Evolutionary conservation across 2,329 filamentous ascomycete species (phyloP).

Genomic region (Colletotrichum kahawae): DNA sequence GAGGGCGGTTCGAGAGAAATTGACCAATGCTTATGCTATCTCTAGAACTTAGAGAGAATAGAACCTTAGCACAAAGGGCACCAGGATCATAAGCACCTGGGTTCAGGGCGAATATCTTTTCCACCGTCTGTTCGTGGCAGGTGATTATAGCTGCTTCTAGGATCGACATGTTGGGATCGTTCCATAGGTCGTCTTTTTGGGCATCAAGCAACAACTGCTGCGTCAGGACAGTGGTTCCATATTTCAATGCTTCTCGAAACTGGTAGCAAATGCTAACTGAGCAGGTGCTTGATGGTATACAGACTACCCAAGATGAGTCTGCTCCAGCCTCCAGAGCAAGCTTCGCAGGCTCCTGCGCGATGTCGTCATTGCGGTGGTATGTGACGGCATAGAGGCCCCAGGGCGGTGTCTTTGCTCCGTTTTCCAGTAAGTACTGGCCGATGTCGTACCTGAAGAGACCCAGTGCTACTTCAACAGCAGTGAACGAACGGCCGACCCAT

Average conservation of each 20-base stretch:
- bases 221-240: rapidly evolving
- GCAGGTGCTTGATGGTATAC: too few species aligned
- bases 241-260: too few species aligned
- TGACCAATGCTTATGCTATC: neutral
- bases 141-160: neutral
- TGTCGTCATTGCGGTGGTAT: rapidly evolving
- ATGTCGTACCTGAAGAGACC: too few species aligned
- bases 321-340: neutral
- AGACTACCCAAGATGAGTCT: neutral
- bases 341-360: rapidly evolving
- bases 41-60: rapidly evolving
- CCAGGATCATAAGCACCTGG: neutral
- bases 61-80: neutral
- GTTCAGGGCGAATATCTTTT: neutral
- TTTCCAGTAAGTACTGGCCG: neutral
- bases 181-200: neutral
- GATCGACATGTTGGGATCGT: neutral
- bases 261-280: too few species aligned
- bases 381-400: neutral
- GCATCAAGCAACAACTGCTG: neutral
- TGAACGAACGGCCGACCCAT: neutral
- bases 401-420: neutral
- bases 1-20: neutral
- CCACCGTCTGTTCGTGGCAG: too few species aligned
- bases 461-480: neutral